A percentile compares a stretch with the other conserved stretches of the same genome.
Conservation (phyloP, 2,329 filamentous ascomycete species). For the Coleophoma eucalyptorum region DNA sequence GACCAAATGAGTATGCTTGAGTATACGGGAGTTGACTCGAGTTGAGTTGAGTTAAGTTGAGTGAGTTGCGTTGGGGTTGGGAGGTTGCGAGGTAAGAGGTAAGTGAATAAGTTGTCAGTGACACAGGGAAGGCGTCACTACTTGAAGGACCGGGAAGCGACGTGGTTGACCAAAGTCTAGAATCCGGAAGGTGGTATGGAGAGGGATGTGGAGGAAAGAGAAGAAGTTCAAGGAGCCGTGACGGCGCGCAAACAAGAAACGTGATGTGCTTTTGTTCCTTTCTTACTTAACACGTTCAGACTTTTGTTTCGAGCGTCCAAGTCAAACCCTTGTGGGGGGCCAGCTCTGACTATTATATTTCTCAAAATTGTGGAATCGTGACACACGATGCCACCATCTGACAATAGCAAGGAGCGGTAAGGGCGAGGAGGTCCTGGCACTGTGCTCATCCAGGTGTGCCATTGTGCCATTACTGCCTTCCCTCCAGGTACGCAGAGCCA, state of each 20-base stretch:
- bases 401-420: neutral
- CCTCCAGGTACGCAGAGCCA: too few relatives aligned
- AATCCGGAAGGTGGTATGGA: too few relatives aligned
- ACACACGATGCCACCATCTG: neutral
- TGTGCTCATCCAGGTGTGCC: neutral
- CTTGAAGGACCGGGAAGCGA: too few relatives aligned
- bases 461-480: neutral
- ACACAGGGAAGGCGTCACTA: too few relatives aligned
- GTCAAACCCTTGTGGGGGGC: neutral
- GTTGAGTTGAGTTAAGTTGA: neutral
- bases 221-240: neutral
- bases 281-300: neutral
- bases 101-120: too few relatives aligned
- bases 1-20: too few relatives aligned
- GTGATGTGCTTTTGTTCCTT: neutral
- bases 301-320: neutral
- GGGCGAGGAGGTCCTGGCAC: neutral
- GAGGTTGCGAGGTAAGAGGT: too few relatives aligned
- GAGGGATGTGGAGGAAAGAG: neutral
- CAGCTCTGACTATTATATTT: neutral
- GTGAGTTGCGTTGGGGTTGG: neutral
- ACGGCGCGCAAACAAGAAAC: neutral
- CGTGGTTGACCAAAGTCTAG: neutral
- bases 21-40: too few relatives aligned
- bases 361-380: neutral